Percentiles rank a stretch among this genome's conserved stretches.
phyloP scores from a whole-genome alignment of 2,329 filamentous ascomycete species.

The Colletotrichum filicis region DNA sequence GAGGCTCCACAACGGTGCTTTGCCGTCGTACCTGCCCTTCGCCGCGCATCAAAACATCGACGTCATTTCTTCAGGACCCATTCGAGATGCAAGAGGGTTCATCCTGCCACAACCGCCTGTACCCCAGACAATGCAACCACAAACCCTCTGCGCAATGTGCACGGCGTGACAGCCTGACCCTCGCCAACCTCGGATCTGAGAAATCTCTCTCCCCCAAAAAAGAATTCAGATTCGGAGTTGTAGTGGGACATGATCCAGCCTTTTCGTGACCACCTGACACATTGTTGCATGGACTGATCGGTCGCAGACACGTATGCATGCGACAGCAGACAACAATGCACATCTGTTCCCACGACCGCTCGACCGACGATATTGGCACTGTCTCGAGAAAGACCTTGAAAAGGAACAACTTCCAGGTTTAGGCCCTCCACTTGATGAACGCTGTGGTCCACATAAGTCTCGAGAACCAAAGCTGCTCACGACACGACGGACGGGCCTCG shows the following conservation, averaged over 20 bases:
- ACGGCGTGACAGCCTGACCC: not conserved
- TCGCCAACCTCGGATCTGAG: constrained; percentile 8
- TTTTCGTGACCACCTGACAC: not conserved
- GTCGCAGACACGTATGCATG: not conserved
- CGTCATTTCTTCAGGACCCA: constrained; percentile 23
- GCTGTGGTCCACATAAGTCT: constrained; percentile 9
- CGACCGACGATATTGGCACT: not conserved
- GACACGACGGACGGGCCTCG: not conserved
- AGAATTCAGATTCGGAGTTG: not conserved
- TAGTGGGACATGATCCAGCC: not conserved
- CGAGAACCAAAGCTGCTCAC: constrained; percentile 3
- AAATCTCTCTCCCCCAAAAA: not conserved
- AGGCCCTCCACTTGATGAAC: not conserved
- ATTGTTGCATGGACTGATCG: not conserved
- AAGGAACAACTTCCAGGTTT: not conserved
- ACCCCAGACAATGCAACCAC: constrained; percentile 28
- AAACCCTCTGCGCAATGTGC: not conserved
- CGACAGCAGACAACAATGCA: not conserved
- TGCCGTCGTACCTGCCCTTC: constrained; percentile 15
- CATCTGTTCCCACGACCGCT: not conserved
- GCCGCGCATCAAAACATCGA: constrained; percentile 6
- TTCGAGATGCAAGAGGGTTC: constrained; percentile 16
- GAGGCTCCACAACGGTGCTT: constrained; percentile 25
- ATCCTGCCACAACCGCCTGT: constrained; percentile 13
- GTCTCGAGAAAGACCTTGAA: constrained; percentile 16